Base-by-base conservation (phyloP, 768 basidiomycete species). In the Hericium rajendrae region DNA sequence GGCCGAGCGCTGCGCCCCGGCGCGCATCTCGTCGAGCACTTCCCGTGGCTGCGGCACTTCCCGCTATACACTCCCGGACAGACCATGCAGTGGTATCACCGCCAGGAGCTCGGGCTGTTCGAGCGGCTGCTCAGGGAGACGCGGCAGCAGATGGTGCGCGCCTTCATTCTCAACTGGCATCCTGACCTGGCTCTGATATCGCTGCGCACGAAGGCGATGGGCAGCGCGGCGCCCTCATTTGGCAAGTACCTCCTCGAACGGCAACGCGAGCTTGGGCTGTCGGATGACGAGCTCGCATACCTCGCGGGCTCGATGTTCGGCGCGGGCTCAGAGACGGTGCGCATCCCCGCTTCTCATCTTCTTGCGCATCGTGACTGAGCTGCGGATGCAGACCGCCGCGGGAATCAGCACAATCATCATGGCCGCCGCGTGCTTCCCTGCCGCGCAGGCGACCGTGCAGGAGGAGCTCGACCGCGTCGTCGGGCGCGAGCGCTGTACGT, bases 21-120 rank as follows among this genome's bases (percentile, higher is more conserved):
- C 13, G 66, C 67, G 13, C 57, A 70, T 43, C 52, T 70, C 15
- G 66, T 76, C 18, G 75, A 77, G 43, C 64, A 48, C 20, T 71
- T 66, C 54, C 74, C 76, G 0, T 59, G 72, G 56, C 60, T 76
- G 18, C 68, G 66, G 39, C 55, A 65, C 64, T 65, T 88, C 20
- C 85, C 86, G 1, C 82, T 81, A 20, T 85, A 85, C 60, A 8
- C 32, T 0, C 32, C 32, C 9, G 68, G 82, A 10, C n/a, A 46
- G 43, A 46, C 82, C 57, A 70, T 88, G 9, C 72, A 77, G 55
- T 68, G 72, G 3, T 83, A 81, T 51, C 84, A 85, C 60, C n/a
- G 60, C 32, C 71, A 75, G 50, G 75, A 76, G 59, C 64, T 72
- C 11, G 60, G 49, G 1, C 59, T 75, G 39, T 76, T 70, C 55